Conservation (phyloP, 768 basidiomycete species). For the Termitomyces sp. region DNA sequence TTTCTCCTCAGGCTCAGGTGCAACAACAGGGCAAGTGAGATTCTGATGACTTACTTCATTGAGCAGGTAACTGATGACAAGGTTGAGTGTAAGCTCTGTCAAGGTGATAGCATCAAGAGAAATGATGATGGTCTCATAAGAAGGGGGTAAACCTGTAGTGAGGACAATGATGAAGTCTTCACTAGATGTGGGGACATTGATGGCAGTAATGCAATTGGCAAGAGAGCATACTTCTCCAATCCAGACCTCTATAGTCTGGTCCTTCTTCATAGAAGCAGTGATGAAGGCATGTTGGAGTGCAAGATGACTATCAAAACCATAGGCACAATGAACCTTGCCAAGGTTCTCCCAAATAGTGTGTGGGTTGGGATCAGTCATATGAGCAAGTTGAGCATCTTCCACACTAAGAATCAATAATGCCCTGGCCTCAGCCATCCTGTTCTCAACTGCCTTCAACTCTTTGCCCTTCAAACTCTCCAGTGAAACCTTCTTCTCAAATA, state of each 20-base stretch:
- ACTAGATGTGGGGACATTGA: constrained; percentile 12
- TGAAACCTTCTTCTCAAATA: background rate
- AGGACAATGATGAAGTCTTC: constrained; percentile 27
- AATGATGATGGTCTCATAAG: constrained; percentile 15
- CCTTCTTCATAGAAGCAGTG: background rate
- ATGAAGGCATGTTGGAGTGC: constrained; percentile 20
- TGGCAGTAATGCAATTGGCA: constrained; percentile 16
- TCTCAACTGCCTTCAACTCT: background rate
- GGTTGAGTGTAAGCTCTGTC: too few species aligned
- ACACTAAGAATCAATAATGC: background rate
- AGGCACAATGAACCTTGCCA: too few species aligned
- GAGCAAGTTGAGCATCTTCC: constrained; percentile 10
- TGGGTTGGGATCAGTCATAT: constrained; percentile 17
- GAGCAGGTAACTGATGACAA: too few species aligned
- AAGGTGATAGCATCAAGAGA: constrained; percentile 12
- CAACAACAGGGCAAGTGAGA: too few species aligned
- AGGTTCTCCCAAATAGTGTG: constrained; percentile 20
- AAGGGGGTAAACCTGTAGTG: constrained; percentile 15
- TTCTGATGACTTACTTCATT: too few species aligned
- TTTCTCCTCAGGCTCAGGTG: too few species aligned
- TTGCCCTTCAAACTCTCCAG: background rate
- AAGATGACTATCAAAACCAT: constrained; percentile 9
- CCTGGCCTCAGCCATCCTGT: background rate
- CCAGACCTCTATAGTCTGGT: too few species aligned
- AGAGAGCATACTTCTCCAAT: background rate